phyloP scores from a whole-genome alignment of 805 yeast genomes.

The Metschnikowia koreensis region DNA sequence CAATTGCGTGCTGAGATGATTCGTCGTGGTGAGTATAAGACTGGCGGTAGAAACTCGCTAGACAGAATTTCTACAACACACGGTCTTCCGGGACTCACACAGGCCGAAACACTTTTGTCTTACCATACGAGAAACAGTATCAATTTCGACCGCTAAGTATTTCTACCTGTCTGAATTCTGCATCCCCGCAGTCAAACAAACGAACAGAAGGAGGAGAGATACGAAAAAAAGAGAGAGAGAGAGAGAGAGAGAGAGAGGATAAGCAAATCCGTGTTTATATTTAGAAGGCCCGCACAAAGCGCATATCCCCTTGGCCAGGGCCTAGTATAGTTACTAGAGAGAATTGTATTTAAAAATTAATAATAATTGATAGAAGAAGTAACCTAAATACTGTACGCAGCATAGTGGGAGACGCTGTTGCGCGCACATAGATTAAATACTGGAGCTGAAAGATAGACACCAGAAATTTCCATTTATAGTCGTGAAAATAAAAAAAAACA shows the following conservation, averaged over 20 bases:
- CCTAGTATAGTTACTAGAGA: not conserved
- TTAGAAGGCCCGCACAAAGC: not conserved
- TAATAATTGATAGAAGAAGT: no score
- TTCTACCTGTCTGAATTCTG: not conserved
- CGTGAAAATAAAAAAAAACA: not conserved
- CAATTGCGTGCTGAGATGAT: constrained; percentile 41
- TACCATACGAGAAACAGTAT: constrained; percentile 43
- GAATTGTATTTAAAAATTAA: not conserved
- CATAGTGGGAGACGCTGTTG: no score
- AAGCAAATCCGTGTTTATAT: not conserved
- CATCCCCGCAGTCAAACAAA: not conserved
- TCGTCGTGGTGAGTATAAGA: constrained; percentile 34
- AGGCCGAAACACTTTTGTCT: constrained; percentile 47
- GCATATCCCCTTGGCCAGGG: not conserved
- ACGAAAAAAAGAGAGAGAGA: not conserved
- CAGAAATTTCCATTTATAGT: not conserved
- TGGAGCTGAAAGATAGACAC: not conserved
- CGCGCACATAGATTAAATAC: no score
- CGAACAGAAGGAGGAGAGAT: not conserved
- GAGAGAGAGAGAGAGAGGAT: not conserved
- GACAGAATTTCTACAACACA: constrained; percentile 45
- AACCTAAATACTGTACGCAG: no score
- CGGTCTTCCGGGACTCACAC: constrained; percentile 48
- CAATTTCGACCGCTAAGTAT: constrained; percentile 23
- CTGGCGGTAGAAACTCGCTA: constrained; percentile 33